A percentile compares a stretch with the other conserved stretches of the same genome.
Evolutionary conservation across 2,329 filamentous ascomycete species (phyloP).

Genomic region (Atkinsonella hypoxylon): DNA sequence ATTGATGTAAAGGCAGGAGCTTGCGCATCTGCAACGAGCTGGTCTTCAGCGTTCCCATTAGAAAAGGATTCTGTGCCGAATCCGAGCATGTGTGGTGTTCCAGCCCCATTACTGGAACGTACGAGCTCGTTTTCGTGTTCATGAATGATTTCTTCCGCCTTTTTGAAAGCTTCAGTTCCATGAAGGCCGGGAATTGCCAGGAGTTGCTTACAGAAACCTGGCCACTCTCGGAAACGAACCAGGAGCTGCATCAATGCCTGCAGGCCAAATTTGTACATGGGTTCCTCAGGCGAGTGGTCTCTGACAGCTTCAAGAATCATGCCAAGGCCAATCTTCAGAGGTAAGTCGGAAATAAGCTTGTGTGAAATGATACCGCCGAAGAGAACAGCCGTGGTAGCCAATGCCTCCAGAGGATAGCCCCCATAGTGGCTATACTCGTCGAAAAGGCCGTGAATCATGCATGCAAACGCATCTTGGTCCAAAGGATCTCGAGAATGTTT

Average conservation of each 20-base stretch:
- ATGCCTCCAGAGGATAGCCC: slow-evolving; percentile 89
- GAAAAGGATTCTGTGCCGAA: slow-evolving; percentile 39
- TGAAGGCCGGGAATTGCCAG: slow-evolving; percentile 71
- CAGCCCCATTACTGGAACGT: slow-evolving; percentile 40
- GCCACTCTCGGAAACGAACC: slow-evolving; percentile 78
- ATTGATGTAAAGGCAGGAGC: slow-evolving; percentile 67
- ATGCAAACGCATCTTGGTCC: slow-evolving; percentile 91
- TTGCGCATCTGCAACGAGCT: slow-evolving; percentile 43
- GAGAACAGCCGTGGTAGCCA: slow-evolving; percentile 89
- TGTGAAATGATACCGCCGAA: slow-evolving; percentile 96
- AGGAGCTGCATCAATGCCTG: slow-evolving; percentile 88
- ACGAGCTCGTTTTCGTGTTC: slow-evolving; percentile 51
- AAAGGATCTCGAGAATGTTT: slow-evolving; percentile 74
- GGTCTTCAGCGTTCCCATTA: slow-evolving; percentile 61
- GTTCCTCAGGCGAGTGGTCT: slow-evolving; percentile 68
- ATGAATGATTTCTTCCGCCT: slow-evolving; percentile 68
- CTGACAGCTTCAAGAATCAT: slow-evolving; percentile 97
- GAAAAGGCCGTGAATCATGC: slow-evolving; percentile 96
- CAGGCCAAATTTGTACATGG: slow-evolving; percentile 97
- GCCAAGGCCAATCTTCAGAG: slow-evolving; percentile 83
- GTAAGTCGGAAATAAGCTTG: slow-evolving; percentile 78
- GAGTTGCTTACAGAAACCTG: slow-evolving; percentile 81
- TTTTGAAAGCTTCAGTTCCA: slow-evolving; percentile 72
- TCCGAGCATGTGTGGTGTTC: slow-evolving; percentile 22
- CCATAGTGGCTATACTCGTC: slow-evolving; percentile 95